Conservation (phyloP, 352 stramenopile genomes). For the Pythium apleroticum region DNA sequence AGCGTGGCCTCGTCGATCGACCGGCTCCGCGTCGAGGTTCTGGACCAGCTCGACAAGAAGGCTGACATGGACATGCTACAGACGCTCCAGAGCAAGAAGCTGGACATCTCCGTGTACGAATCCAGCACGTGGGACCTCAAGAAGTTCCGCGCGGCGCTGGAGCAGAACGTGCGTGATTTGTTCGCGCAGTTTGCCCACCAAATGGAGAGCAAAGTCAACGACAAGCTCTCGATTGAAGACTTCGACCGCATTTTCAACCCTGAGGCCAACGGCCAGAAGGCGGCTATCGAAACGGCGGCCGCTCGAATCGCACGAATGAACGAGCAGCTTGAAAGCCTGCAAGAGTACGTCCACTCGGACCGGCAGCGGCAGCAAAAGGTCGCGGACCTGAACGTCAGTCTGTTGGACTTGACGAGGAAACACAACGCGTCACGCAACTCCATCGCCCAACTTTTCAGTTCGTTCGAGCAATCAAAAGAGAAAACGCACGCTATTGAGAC, state of each 20-base stretch:
- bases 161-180: conserved; percentile 61
- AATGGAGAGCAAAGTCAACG: conserved; percentile 48
- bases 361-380: conserved; percentile 47
- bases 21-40: conserved; percentile 34
- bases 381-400: conserved; percentile 41
- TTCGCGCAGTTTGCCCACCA: conserved; percentile 56
- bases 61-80: conserved; percentile 35
- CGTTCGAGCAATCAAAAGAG: conserved; percentile 29
- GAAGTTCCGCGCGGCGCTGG: conserved; percentile 48
- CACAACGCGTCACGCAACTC: conserved; percentile 43
- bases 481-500: conserved; percentile 6
- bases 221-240: conserved; percentile 60
- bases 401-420: conserved; percentile 53
- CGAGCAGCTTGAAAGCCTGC: conserved; percentile 43
- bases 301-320: conserved; percentile 51
- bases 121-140: conserved; percentile 49
- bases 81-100: conserved; percentile 46
- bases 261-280: conserved; percentile 46
- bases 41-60: conserved; percentile 39
- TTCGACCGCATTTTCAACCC: conserved; percentile 69
- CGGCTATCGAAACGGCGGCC: conserved; percentile 46
- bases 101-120: conserved; percentile 68
- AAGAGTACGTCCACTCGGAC: conserved; percentile 48
- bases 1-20: conserved; percentile 39
- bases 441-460: conserved; percentile 43